Percentiles rank a stretch among this genome's conserved stretches.
Evolutionary conservation across 169 alveolate genomes (phyloP).

Genomic region (Plasmodium gallinaceum): DNA sequence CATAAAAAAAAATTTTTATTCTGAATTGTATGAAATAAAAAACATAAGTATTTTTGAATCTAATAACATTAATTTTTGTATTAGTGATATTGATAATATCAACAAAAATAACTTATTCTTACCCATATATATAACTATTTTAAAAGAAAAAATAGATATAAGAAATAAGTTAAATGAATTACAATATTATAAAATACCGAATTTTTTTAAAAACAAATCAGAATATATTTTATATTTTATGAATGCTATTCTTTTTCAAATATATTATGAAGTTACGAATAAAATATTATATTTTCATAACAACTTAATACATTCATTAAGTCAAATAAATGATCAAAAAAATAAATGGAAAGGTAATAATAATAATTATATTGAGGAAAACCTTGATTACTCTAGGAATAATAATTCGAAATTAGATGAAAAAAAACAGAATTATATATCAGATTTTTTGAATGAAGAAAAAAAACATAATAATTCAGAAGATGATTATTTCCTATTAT

Average conservation of each 20-base stretch:
- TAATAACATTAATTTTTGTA: slow-evolving; percentile 23
- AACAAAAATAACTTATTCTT: slow-evolving; percentile 30
- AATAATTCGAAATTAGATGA: neutral
- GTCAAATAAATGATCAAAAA: neutral
- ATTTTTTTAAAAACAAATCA: slow-evolving; percentile 52
- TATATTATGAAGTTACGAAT: slow-evolving; percentile 26
- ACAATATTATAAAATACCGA: slow-evolving; percentile 13
- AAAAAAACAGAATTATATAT: neutral
- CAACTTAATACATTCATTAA: slow-evolving; percentile 9
- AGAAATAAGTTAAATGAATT: slow-evolving; percentile 23
- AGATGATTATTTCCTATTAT: slow-evolving; percentile 32
- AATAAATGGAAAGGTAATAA: neutral
- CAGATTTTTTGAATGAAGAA: neutral
- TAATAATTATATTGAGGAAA: neutral
- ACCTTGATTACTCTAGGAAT: neutral
- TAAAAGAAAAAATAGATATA: slow-evolving; percentile 21
- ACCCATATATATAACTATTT: slow-evolving; percentile 27
- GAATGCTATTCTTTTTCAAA: slow-evolving; percentile 53
- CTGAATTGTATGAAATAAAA: slow-evolving; percentile 36
- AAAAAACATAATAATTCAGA: slow-evolving; percentile 2
- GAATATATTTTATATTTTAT: slow-evolving; percentile 48
- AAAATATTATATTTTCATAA: slow-evolving; percentile 17
- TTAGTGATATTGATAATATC: slow-evolving; percentile 6
- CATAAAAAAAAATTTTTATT: neutral
- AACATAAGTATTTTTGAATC: slow-evolving; percentile 15